Percentiles rank a stretch among this genome's conserved stretches.
Evolutionary conservation across 768 basidiomycete species (phyloP).

Genomic region (Exsudoporus frostii): DNA sequence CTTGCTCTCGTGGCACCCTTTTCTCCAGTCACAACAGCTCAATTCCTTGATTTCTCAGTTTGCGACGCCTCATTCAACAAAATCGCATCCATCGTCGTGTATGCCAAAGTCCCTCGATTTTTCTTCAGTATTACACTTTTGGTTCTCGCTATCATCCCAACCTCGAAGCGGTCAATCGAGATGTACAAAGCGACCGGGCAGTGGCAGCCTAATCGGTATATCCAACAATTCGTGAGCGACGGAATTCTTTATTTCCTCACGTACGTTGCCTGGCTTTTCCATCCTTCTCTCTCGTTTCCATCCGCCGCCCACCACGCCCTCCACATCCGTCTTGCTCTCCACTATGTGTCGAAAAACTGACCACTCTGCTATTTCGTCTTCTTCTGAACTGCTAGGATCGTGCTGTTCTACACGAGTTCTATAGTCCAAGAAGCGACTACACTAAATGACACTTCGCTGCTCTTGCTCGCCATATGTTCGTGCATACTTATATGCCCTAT

Average conservation of each 20-base stretch:
- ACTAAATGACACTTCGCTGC: too few species aligned
- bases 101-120: background rate
- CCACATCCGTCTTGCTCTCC: too few species aligned
- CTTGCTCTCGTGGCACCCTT: background rate
- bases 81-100: background rate
- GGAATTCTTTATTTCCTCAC: too few species aligned
- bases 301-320: too few species aligned
- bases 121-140: background rate
- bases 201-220: constrained; percentile 4
- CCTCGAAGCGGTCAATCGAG: background rate
- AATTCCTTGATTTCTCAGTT: background rate
- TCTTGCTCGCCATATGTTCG: background rate
- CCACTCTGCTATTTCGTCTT: too few species aligned
- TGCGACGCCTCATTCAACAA: background rate
- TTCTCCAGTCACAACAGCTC: background rate
- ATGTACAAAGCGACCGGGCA: constrained; percentile 8
- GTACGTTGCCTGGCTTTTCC: too few species aligned
- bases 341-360: too few species aligned
- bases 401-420: background rate
- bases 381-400: background rate
- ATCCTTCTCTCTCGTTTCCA: too few species aligned
- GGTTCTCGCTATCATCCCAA: background rate
- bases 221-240: too few species aligned
- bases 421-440: too few species aligned
- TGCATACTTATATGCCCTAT: background rate